phyloP scores from a whole-genome alignment of 768 basidiomycete species.

The Lactarius hengduanensis region DNA sequence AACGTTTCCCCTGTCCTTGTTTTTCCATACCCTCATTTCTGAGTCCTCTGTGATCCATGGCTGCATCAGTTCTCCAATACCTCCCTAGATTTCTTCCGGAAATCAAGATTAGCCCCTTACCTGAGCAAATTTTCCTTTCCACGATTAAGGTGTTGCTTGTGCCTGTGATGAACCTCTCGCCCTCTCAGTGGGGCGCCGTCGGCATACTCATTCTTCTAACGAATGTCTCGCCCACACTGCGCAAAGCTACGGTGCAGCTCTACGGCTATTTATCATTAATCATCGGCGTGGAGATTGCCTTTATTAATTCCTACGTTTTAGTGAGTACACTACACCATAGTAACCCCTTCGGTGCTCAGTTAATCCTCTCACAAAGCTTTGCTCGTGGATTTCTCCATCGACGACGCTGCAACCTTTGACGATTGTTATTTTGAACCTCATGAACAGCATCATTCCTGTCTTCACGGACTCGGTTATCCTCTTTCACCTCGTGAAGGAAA shows the following conservation, averaged over 20 bases:
- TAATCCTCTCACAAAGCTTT: background rate
- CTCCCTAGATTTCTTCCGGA: constrained; percentile 12
- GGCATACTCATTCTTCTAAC: constrained; percentile 13
- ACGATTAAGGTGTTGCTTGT: constrained; percentile 10
- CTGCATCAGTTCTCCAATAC: background rate
- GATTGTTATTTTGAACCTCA: constrained; percentile 11
- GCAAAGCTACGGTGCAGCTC: constrained; percentile 12
- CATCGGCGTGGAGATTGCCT: constrained; percentile 12
- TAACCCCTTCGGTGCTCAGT: background rate
- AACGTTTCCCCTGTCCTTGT: background rate
- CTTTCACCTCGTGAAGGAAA: constrained; percentile 16
- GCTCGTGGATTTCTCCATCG: constrained; percentile 20
- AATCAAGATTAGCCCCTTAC: constrained; percentile 9
- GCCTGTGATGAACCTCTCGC: constrained; percentile 3
- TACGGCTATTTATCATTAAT: constrained; percentile 12
- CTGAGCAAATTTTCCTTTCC: constrained; percentile 20
- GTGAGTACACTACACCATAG: background rate
- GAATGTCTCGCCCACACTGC: constrained; percentile 13
- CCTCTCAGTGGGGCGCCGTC: constrained; percentile 8
- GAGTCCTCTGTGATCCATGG: constrained; percentile 1
- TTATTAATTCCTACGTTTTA: constrained; percentile 17
- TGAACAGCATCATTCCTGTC: constrained; percentile 21
- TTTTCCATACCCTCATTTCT: background rate
- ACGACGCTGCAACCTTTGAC: constrained; percentile 21
- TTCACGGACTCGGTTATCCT: constrained; percentile 21